A percentile compares a stretch with the other conserved stretches of the same genome.
Evolutionary conservation across 1,139 yeast species (phyloP).

Genomic region (Petasospora fabianii): DNA sequence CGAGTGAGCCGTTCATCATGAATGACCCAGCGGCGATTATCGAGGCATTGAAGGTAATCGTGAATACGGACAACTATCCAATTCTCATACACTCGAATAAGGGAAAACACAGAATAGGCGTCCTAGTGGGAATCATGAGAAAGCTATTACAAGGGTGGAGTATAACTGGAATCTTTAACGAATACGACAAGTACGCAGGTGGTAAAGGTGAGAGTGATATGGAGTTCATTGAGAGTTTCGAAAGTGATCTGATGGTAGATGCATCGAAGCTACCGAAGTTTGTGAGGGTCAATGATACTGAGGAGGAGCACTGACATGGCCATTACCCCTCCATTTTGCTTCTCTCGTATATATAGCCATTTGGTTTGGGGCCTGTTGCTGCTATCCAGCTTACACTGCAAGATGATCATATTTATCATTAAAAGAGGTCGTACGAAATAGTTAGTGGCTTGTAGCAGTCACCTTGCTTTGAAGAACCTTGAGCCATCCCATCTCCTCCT

Average conservation of each 20-base stretch:
- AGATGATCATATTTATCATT: neutral
- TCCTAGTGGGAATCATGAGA: conserved; percentile 82
- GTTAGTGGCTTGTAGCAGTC: no score
- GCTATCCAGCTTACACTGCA: no score
- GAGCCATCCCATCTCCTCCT: no score
- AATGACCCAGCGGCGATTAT: conserved; percentile 56
- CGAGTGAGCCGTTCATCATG: conserved; percentile 69
- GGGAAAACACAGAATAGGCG: conserved; percentile 94
- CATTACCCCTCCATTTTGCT: no score
- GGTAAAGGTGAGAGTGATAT: conserved; percentile 92
- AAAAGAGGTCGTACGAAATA: no score
- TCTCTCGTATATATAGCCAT: no score
- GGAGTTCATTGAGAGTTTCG: conserved; percentile 42
- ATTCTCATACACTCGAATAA: conserved; percentile 87
- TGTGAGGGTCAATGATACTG: conserved; percentile 17
- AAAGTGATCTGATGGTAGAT: conserved; percentile 17
- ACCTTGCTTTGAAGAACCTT: no score
- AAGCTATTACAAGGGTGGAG: conserved; percentile 91
- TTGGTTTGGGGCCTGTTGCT: no score
- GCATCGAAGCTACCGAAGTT: conserved; percentile 21
- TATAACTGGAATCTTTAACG: conserved; percentile 87
- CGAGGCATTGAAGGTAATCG: conserved; percentile 57
- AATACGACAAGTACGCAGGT: conserved; percentile 86
- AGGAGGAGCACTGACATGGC: no score
- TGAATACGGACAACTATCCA: conserved; percentile 76